Conservation (phyloP, 176 grass and related monocot genomes). For the Saccharum officinarum region DNA sequence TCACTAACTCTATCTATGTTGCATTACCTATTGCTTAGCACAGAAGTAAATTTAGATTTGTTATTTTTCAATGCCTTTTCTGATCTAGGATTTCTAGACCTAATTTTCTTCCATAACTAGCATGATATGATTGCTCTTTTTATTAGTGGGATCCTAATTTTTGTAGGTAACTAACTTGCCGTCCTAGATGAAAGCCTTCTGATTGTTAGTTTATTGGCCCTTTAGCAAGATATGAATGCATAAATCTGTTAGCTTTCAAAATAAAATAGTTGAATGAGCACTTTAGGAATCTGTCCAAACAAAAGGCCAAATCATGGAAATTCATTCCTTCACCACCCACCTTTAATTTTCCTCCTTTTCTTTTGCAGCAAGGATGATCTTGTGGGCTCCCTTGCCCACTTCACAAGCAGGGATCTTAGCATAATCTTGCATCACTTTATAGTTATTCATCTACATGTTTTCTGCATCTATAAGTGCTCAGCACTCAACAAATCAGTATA, state of each 20-base stretch:
- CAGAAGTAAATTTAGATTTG: constrained; percentile 27
- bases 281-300: constrained; percentile 60
- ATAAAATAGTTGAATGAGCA: constrained; percentile 32
- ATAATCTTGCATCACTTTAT: constrained; percentile 35
- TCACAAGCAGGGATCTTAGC: constrained; percentile 39
- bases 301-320: constrained; percentile 38
- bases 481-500: background rate
- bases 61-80: constrained; percentile 14
- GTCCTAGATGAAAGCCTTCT: constrained; percentile 10
- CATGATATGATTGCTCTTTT: constrained; percentile 38
- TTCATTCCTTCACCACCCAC: constrained; percentile 35
- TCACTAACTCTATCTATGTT: background rate
- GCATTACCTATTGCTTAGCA: constrained; percentile 47
- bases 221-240: constrained; percentile 28
- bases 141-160: constrained; percentile 23
- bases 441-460: constrained; percentile 17
- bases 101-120: constrained; percentile 27
- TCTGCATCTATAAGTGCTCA: constrained; percentile 26
- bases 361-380: constrained; percentile 45
- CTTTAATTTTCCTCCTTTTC: constrained; percentile 44
- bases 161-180: constrained; percentile 22
- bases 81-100: constrained; percentile 28
- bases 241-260: constrained; percentile 43
- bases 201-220: background rate
- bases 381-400: constrained; percentile 49